Conservation (phyloP, 73 alveolate genomes). For the Blepharisma japonicum region DNA sequence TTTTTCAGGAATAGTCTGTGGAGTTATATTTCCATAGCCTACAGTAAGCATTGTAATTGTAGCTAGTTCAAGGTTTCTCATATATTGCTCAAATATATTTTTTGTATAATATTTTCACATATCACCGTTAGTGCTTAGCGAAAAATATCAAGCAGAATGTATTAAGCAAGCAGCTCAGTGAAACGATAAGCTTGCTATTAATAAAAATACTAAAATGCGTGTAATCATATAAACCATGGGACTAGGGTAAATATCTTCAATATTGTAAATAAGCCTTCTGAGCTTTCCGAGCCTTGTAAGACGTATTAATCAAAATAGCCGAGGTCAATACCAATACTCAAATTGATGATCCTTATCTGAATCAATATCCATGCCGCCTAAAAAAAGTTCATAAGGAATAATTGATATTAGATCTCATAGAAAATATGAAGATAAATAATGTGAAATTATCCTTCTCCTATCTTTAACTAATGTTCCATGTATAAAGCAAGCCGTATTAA, state of each 20-base stretch:
- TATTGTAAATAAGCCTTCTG: background rate
- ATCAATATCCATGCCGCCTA: background rate
- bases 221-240: background rate
- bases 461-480: background rate
- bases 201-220: background rate
- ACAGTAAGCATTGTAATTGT: slow-evolving; percentile 88
- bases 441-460: background rate
- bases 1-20: slow-evolving; percentile 57
- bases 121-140: background rate
- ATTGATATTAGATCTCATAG: background rate
- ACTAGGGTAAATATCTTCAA: slow-evolving; percentile 2
- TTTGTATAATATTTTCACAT: background rate
- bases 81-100: slow-evolving; percentile 29
- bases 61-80: slow-evolving; percentile 70
- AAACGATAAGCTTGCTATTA: background rate
- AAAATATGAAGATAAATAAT: background rate
- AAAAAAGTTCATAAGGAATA: background rate
- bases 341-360: background rate
- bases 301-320: background rate
- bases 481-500: background rate
- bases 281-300: background rate
- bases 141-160: background rate
- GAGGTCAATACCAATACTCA: background rate
- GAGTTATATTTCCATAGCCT: slow-evolving; percentile 86
- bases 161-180: background rate